Evolutionary conservation across 345 rosid genomes (phyloP).

Genomic region (Theobroma cacao): DNA sequence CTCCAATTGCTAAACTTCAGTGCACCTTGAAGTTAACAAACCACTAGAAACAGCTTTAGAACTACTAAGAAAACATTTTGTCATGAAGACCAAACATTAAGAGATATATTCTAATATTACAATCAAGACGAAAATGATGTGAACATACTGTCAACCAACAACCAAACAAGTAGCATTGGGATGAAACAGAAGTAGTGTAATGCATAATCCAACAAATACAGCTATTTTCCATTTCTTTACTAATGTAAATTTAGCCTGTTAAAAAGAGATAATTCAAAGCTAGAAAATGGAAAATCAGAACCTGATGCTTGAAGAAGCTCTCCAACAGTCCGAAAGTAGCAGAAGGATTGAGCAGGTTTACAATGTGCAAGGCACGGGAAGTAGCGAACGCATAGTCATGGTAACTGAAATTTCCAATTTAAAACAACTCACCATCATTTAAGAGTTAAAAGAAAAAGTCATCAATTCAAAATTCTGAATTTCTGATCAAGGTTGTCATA

Average conservation of each 20-base stretch:
- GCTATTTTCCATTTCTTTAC: not conserved
- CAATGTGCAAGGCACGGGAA: slow-evolving; percentile 82
- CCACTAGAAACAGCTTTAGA: not conserved
- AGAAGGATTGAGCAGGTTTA: slow-evolving; percentile 41
- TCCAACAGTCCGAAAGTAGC: slow-evolving; percentile 68
- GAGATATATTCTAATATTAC: not conserved
- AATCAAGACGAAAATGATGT: not conserved
- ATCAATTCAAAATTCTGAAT: not conserved
- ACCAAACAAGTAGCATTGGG: not conserved
- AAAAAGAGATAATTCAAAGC: not conserved
- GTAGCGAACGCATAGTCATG: slow-evolving; percentile 82
- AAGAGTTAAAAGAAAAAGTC: not conserved
- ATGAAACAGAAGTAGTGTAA: not conserved
- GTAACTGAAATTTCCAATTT: slow-evolving; percentile 47
- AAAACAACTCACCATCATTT: not conserved
- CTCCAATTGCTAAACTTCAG: not conserved
- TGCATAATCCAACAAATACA: not conserved
- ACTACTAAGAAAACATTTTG: not conserved
- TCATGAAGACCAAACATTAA: not conserved
- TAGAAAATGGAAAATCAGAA: slow-evolving; percentile 20
- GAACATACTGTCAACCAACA: not conserved
- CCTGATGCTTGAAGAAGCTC: slow-evolving; percentile 74
- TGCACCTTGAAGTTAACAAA: not conserved
- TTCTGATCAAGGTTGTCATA: not conserved
- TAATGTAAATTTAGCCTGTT: not conserved